Evolutionary conservation across 805 yeast species (phyloP).

Genomic region (Candida suzukii): DNA sequence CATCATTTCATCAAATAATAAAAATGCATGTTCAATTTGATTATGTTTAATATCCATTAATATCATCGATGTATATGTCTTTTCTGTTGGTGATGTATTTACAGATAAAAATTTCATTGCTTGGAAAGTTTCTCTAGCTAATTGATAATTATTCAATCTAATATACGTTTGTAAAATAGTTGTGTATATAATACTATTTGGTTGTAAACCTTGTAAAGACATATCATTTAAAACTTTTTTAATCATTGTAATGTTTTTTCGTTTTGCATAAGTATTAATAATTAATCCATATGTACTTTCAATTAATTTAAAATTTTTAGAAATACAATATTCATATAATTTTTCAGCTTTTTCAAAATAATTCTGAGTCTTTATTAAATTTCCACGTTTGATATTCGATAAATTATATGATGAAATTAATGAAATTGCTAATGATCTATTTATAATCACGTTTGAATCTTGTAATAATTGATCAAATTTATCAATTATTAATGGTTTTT

Average conservation of each 20-base stretch:
- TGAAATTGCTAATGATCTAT: slow-evolving; percentile 30
- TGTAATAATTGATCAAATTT: slow-evolving; percentile 29
- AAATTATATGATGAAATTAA: slow-evolving; percentile 27
- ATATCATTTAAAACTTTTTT: slow-evolving; percentile 31
- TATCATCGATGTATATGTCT: slow-evolving; percentile 67
- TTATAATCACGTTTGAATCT: slow-evolving; percentile 25
- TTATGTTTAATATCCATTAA: slow-evolving; percentile 54
- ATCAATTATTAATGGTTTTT: slow-evolving; percentile 28
- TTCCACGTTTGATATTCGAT: slow-evolving; percentile 6
- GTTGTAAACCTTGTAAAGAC: slow-evolving; percentile 31
- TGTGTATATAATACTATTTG: slow-evolving; percentile 41
- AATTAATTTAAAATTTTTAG: slow-evolving; percentile 23
- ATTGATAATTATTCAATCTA: slow-evolving; percentile 39
- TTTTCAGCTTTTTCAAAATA: slow-evolving; percentile 24
- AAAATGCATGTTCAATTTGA: slow-evolving; percentile 68
- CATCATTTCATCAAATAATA: slow-evolving; percentile 76
- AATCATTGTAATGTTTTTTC: slow-evolving; percentile 29
- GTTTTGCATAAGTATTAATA: slow-evolving; percentile 39
- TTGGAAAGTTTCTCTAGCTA: slow-evolving; percentile 71
- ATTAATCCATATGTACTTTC: slow-evolving; percentile 36
- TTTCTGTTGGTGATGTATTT: slow-evolving; percentile 57
- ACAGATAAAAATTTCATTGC: slow-evolving; percentile 76
- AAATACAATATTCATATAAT: slow-evolving; percentile 21
- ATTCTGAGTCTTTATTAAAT: slow-evolving; percentile 17
- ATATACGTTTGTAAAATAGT: slow-evolving; percentile 58